Base-by-base conservation (phyloP, 331 rosid genomes). In the Pyrus hybrid region DNA sequence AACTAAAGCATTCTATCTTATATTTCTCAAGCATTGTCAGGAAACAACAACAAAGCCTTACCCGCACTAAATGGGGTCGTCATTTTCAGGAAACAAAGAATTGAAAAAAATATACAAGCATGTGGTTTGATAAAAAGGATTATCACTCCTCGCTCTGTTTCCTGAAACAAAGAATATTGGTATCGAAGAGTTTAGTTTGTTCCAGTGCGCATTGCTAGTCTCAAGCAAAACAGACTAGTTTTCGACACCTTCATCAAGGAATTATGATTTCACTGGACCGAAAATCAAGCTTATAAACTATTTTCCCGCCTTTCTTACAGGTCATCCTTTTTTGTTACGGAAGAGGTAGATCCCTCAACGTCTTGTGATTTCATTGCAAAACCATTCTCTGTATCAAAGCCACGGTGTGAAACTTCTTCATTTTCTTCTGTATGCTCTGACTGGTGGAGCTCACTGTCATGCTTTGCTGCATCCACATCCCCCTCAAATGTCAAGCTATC, bases 351-450 rank as follows among this genome's bases (percentile, higher is more conserved):
- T 20, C 23, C 84, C 12, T 67, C 28, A 29, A 41, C 54, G 79
- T 84, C 88, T 69, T 76, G 63, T 16, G 89, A 63, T 65, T 77
- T 77, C 35, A 47, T 74, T 28, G 78, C 23, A 61, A 79, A 66
- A 65, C 74, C 84, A 45, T 82, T 86, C 72, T 86, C 86, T 63
- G 67, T 78, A 17, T 74, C 89, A 49, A 78, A 85, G 45, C 84
- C 80, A 76, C 86, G 61, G 73, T 51, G 35, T 21, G 86, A 71
- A 74, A 84, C 86, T 67, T 93, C 96, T 43, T 91, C 79, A 5
- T 28, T 41, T 41, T 11, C 14, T 63, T 77, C 92, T 49, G 79
- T 75, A 73, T 66, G 73, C 78, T 69, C 82, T 35, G 86, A 49
- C 72, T 56, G 82, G 74, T 80, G 77, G 73, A 80, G 79, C 64